Evolutionary conservation across 2,329 filamentous ascomycete species (phyloP), one percentile per base, ranked within the genome.

Genomic region (Phialophora macrospora): DNA sequence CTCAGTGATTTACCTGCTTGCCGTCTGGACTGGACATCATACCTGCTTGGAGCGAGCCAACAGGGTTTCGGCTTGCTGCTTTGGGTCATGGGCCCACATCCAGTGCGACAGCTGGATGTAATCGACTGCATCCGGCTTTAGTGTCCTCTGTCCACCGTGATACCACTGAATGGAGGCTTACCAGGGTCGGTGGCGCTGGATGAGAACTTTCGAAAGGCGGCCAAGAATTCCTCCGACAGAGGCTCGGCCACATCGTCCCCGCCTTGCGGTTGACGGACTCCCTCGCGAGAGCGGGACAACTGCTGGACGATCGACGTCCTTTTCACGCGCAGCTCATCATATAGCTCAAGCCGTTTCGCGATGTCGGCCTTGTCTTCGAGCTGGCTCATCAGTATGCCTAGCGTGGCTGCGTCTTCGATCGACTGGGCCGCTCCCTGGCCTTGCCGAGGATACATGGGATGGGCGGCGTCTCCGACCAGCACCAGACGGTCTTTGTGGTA

Each of bases 401-500:
- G 28, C 14, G 52, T 49, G 24, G 51, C 60, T 20, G 32, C 77
- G 63, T 80, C 78, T 69, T 80, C 78, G 34, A 80, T 76, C 0
- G 77, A 77, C 71, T 74, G 75, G 60, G 76, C 79, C 0, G 75
- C 77, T 8, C 78, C 70, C 66, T 74, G 70, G 8, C 70, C 72
- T 30, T 75, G 74, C 38, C 74, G 70, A 0, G 74, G 74, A 70
- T 74, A 73, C 72, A 76, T 75, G 1, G 75, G 72, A 56, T 75
- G 75, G 0, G 75, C 75, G 1, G 74, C 74, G 61, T 76, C 75
- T 1, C 75, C 74, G 0, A 76, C 64, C 1, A 76, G 56, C 60
- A 72, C 74, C 3, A 73, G 68, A 32, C 69, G 71, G 8, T 72
- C 74, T 32, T 83, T 80, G 0, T 79, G 56, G 83, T 86, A 90